phyloP scores from a whole-genome alignment of 768 basidiomycete genomes.

The Suillus americanus region DNA sequence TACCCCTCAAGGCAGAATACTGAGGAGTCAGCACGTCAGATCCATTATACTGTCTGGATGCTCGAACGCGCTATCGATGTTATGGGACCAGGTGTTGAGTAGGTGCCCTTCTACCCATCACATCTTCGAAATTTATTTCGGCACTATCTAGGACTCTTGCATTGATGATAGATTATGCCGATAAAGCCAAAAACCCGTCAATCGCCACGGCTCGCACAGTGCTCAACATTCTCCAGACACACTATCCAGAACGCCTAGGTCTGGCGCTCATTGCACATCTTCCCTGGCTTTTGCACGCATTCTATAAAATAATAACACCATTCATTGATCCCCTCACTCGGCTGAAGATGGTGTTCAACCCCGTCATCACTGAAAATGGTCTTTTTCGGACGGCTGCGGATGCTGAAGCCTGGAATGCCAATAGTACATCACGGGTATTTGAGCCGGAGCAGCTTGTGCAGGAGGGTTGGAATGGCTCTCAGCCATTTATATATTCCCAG shows the following conservation, averaged over 20 bases:
- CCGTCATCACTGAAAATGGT: conserved; percentile 31
- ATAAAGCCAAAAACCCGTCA: conserved; percentile 61
- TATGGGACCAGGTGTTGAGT: conserved; percentile 84
- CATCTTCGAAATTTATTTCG: neutral
- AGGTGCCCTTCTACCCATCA: conserved; percentile 21
- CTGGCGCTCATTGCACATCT: conserved; percentile 72
- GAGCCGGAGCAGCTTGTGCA: conserved; percentile 66
- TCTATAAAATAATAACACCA: conserved; percentile 76
- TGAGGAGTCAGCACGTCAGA: conserved; percentile 60
- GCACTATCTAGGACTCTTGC: conserved; percentile 51
- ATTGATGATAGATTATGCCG: conserved; percentile 77
- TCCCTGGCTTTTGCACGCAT: conserved; percentile 73
- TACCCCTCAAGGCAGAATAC: conserved; percentile 76
- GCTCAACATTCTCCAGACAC: conserved; percentile 70
- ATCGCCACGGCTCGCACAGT: conserved; percentile 39
- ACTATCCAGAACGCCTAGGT: conserved; percentile 88
- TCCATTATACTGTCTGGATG: conserved; percentile 74
- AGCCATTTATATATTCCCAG: conserved; percentile 72
- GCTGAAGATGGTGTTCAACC: conserved; percentile 75
- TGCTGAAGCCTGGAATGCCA: conserved; percentile 10
- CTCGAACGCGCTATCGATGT: conserved; percentile 76
- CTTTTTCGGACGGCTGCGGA: conserved; percentile 26
- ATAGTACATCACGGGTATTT: conserved; percentile 44
- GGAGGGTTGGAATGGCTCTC: conserved; percentile 67
- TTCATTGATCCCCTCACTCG: conserved; percentile 85